Evolutionary conservation across 371 early-diverging fungal species (phyloP).

Genomic region (Mortierella sp.): DNA sequence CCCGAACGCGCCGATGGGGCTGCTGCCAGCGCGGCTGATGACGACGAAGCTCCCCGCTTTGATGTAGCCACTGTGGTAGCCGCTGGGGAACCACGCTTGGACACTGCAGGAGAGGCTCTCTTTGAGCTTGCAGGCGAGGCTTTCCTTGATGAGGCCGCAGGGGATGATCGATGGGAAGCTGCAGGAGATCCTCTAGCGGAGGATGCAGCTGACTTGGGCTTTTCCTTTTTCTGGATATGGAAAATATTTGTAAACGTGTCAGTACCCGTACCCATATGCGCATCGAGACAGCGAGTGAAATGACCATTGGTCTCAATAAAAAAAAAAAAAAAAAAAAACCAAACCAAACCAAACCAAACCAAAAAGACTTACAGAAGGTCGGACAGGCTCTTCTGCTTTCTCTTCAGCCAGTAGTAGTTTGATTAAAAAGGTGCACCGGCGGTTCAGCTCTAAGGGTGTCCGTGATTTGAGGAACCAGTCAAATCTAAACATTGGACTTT

Average conservation of each 20-base stretch:
- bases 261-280: too few species aligned
- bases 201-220: background rate
- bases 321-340: background rate
- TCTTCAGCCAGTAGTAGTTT: slow-evolving; percentile 67
- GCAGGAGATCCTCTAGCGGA: background rate
- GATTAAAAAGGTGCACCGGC: slow-evolving; percentile 80
- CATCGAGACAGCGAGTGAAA: background rate
- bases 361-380: slow-evolving; percentile 15
- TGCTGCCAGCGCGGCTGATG: too few species aligned
- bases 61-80: slow-evolving; percentile 8
- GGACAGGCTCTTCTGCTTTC: slow-evolving; percentile 17
- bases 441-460: slow-evolving; percentile 76
- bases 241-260: too few species aligned
- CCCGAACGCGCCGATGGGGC: too few species aligned
- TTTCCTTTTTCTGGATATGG: background rate
- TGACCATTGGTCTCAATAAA: background rate
- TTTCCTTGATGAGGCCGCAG: background rate
- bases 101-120: slow-evolving; percentile 1
- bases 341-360: background rate
- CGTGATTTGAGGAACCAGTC: slow-evolving; percentile 96
- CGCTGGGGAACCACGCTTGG: background rate
- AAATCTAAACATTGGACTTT: slow-evolving; percentile 85
- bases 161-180: background rate
- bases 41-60: too few species aligned
- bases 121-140: background rate